Evolutionary conservation across 2,329 filamentous ascomycete genomes (phyloP), one percentile per base, ranked within the genome.

Genomic region (Fusarium subglutinans): DNA sequence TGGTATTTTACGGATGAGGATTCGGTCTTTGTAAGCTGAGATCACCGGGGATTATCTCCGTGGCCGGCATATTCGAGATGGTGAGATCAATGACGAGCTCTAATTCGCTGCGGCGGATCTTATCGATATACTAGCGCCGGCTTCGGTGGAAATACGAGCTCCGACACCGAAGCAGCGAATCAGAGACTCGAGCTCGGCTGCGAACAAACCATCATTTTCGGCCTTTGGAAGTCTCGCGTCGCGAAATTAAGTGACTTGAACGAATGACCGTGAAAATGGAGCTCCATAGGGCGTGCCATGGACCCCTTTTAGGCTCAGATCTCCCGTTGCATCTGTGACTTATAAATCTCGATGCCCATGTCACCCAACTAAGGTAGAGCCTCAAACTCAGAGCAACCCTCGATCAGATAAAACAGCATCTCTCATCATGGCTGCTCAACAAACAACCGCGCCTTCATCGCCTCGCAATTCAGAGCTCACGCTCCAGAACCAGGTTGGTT

Each of bases 121-220:
- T 66, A 37, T 45, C 44, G 43, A 15, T 1, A 9, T 12, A 17
- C n/a, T 55, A 51, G 70, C 56, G 24, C 55, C 65, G 65, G 64
- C 11, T 14, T 62, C 69, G 70, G 70, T 8, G 8, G 0, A 4
- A 0, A 6, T 26, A 18, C 1, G 1, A 5, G 15, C 0, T 22
- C 70, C 69, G 69, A 24, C 5, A 10, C 70, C 70, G 70, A 73
- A 3, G 12, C 1, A 66, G 22, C 64, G 58, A 72, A 72, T 73
- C 55, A 72, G 37, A 60, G 8, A 2, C 9, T 20, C 2, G 2
- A 5, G 6, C 26, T 18, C 40, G 40, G 45, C 28, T 20, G 11
- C 22, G 28, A 35, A 35, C 44, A 37, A 38, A 30, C 40, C 30
- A 51, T 38, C 45, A 28, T 55, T 4, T 8, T 45, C 51, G 38